Base-by-base conservation (phyloP, 495 filamentous ascomycete species). In the Entonaema liquescens region DNA sequence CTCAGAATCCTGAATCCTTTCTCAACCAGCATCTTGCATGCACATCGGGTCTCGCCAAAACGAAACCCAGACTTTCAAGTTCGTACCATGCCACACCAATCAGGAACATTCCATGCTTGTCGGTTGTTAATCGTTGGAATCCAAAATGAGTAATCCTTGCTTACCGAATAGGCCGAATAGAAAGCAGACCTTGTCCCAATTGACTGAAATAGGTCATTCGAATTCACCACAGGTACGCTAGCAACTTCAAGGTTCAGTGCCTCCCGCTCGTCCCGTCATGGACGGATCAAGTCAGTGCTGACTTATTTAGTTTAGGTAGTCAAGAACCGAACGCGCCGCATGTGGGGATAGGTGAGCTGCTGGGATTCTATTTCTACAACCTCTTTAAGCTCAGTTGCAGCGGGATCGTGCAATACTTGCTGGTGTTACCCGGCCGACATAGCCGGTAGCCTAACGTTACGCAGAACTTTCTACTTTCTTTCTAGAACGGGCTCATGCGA, bases 391-490 rank as follows among this genome's bases (percentile, higher is more conserved):
- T 12, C 8, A 33, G 26, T 26, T 53, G 36, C 49, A 35, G 59
- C 55, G 19, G 52, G 61, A 61, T 54, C 28, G 29, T 23, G 17
- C 44, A 26, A 47, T 28, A 65, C 13, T 49, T 38, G 15, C 33
- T 61, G 8, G 63, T 36, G n/a, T 8, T 17, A 33, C 17, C 60
- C 65, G 23, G 38, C 15, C 29, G 29, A 35, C 28, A 63, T 59
- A 23, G 36, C 23, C 25, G 44, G 35, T 49, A 47, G 33, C 29
- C 28, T 31, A 54, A 38, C 29, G 19, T 36, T 40, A 60, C 26
- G 29, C 11, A 53, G 65, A 72, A 65, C 55, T 68, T 68, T 68
- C 70, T 65, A 68, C 50, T 68, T 65, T 72, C 50, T 57, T 68
- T 72, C 60, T 56, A 72, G 69, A 72, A 72, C 21, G 31, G 23